Conservation (phyloP, 2,329 filamentous ascomycete genomes). For the Fusarium sp. region DNA sequence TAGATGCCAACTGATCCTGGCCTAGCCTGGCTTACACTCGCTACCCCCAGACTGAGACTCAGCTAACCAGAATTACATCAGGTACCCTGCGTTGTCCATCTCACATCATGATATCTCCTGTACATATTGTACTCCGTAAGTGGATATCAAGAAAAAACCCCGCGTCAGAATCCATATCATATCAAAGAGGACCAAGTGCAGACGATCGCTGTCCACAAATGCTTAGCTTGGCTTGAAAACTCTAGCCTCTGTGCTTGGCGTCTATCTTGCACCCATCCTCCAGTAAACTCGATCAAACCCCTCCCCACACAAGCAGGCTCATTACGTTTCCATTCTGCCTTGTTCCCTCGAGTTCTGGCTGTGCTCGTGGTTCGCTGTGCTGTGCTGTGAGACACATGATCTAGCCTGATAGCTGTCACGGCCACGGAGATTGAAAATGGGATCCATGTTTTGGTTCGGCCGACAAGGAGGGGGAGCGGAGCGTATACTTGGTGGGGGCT, state of each 20-base stretch:
- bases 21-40: not conserved
- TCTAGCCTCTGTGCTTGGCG: slow-evolving; percentile 21
- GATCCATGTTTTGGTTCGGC: slow-evolving; percentile 33
- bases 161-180: slow-evolving; percentile 25
- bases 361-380: slow-evolving; percentile 2
- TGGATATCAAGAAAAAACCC: slow-evolving; percentile 34
- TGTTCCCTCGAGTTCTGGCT: not conserved
- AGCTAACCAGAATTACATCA: slow-evolving; percentile 27
- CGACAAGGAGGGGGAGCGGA: slow-evolving; percentile 32
- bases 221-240: slow-evolving; percentile 27
- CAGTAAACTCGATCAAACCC: slow-evolving; percentile 7
- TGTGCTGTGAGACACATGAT: not conserved
- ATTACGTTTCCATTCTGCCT: slow-evolving; percentile 33
- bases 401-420: not conserved
- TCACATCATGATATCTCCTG: slow-evolving; percentile 30
- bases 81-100: slow-evolving; percentile 29
- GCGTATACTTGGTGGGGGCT: slow-evolving; percentile 23
- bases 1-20: slow-evolving; percentile 1
- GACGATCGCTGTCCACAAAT: slow-evolving; percentile 31
- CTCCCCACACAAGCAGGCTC: slow-evolving; percentile 24
- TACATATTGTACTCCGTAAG: not conserved
- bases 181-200: slow-evolving; percentile 25
- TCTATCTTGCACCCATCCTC: slow-evolving; percentile 23
- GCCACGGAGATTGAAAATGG: slow-evolving; percentile 19
- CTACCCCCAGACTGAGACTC: slow-evolving; percentile 29